A percentile compares a stretch with the other conserved stretches of the same genome.
These are phyloP conservation scores for Paramecium caudatum DNA, from an alignment of 73 alveolate species.

Conservation along the genomic window DNA sequence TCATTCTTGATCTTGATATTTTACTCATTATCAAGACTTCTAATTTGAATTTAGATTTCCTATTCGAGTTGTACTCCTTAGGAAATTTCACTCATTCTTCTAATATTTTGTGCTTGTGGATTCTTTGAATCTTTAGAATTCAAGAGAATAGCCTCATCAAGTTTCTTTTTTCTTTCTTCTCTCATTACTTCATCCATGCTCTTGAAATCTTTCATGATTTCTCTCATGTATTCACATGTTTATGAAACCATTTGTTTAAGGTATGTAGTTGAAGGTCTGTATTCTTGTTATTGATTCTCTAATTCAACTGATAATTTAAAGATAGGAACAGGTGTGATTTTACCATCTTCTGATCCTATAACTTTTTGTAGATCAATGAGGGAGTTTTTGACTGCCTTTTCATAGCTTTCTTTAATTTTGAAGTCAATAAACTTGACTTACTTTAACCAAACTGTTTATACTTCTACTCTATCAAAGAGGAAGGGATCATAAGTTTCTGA, in stretches of 20 bases:
- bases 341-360: conserved; percentile 85
- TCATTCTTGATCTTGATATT: conserved; percentile 53
- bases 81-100: conserved; percentile 64
- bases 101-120: conserved; percentile 43
- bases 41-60: conserved; percentile 6
- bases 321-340: conserved; percentile 78
- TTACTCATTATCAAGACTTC: conserved; percentile 1
- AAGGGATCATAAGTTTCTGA: conserved; percentile 90
- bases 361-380: conserved; percentile 88
- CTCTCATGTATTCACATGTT: conserved; percentile 81
- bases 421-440: conserved; percentile 84
- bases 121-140: conserved; percentile 71
- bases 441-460: conserved; percentile 82
- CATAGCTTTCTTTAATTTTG: conserved; percentile 89
- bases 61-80: neutral
- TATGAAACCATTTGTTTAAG: conserved; percentile 73
- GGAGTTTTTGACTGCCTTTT: conserved; percentile 93
- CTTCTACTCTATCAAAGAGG: conserved; percentile 80
- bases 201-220: conserved; percentile 81
- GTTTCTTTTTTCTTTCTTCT: conserved; percentile 82
- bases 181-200: conserved; percentile 87
- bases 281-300: conserved; percentile 72
- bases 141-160: conserved; percentile 75
- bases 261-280: conserved; percentile 74
- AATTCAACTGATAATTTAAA: conserved; percentile 75